phyloP scores from a whole-genome alignment of 2,329 filamentous ascomycete species.

The Botrytis fragariae region DNA sequence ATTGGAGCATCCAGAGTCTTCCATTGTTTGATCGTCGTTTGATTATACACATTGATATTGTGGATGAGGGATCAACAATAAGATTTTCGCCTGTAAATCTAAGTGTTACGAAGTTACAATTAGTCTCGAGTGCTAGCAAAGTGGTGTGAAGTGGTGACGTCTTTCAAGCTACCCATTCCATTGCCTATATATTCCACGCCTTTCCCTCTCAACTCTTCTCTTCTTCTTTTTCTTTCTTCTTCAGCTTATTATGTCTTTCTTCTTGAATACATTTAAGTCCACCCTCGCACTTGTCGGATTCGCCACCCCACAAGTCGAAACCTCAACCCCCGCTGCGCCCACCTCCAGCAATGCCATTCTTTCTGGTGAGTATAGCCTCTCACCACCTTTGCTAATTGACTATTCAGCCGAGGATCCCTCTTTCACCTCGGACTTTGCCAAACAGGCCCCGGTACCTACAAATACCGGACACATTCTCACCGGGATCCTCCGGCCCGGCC shows the following conservation, averaged over 20 bases:
- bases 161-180: neutral
- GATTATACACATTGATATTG: neutral
- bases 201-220: neutral
- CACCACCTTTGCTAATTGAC: neutral
- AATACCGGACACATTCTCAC: neutral
- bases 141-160: neutral
- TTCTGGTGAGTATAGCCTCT: neutral
- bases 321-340: constrained; percentile 2
- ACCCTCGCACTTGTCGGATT: neutral
- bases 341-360: constrained; percentile 1
- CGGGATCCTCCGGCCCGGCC: neutral
- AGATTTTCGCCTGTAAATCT: neutral
- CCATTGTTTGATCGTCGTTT: neutral
- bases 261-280: neutral
- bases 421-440: neutral
- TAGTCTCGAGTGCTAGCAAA: neutral
- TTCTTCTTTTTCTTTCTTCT: neutral
- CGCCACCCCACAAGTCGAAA: neutral
- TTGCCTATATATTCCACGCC: neutral
- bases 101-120: neutral
- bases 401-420: neutral
- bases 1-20: neutral
- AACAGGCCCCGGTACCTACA: neutral
- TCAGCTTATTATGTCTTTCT: neutral
- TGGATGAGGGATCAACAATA: neutral